Percentiles rank a stretch among this genome's conserved stretches.
Conservation (phyloP, 441 rosid species). For the Melastoma candidum region DNA sequence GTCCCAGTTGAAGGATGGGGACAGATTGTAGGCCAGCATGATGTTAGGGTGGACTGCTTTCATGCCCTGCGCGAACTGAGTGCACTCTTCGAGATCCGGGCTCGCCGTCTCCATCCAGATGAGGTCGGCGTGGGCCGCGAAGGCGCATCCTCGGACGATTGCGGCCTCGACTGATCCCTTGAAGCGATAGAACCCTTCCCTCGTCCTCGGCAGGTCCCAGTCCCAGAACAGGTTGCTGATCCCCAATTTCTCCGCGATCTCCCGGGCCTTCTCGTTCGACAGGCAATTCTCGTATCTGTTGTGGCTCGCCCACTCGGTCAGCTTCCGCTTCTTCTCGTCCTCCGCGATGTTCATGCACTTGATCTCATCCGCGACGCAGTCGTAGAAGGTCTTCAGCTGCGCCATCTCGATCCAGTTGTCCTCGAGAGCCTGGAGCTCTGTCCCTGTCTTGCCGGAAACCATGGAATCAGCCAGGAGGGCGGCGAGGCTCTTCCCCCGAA, state of each 20-base stretch:
- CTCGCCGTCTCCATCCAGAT: slow-evolving; percentile 92
- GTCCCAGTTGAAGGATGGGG: slow-evolving; percentile 94
- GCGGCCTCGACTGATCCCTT: slow-evolving; percentile 77
- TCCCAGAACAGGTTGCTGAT: slow-evolving; percentile 79
- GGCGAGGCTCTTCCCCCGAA: slow-evolving; percentile 57
- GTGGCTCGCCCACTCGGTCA: slow-evolving; percentile 59
- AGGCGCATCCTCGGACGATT: slow-evolving; percentile 76
- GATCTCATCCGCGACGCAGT: slow-evolving; percentile 50
- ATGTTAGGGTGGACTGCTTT: slow-evolving; percentile 54
- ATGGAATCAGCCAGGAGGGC: slow-evolving; percentile 56
- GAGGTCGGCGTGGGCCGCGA: slow-evolving; percentile 62
- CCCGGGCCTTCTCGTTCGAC: slow-evolving; percentile 58
- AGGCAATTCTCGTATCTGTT: slow-evolving; percentile 59
- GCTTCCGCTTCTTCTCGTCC: slow-evolving; percentile 45
- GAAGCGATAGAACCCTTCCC: slow-evolving; percentile 91
- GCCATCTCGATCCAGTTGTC: slow-evolving; percentile 76
- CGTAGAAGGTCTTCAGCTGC: slow-evolving; percentile 64
- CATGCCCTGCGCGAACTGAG: slow-evolving; percentile 62
- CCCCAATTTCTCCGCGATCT: slow-evolving; percentile 62
- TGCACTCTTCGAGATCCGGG: slow-evolving; percentile 73
- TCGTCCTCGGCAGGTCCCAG: slow-evolving; percentile 88
- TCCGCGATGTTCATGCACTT: slow-evolving; percentile 43
- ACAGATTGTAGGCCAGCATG: slow-evolving; percentile 86
- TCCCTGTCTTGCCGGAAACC: slow-evolving; percentile 65
- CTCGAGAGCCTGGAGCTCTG: slow-evolving; percentile 66